Evolutionary conservation across 768 basidiomycete species (phyloP), one percentile per base, ranked within the genome.

Genomic region (Mycena crocata): DNA sequence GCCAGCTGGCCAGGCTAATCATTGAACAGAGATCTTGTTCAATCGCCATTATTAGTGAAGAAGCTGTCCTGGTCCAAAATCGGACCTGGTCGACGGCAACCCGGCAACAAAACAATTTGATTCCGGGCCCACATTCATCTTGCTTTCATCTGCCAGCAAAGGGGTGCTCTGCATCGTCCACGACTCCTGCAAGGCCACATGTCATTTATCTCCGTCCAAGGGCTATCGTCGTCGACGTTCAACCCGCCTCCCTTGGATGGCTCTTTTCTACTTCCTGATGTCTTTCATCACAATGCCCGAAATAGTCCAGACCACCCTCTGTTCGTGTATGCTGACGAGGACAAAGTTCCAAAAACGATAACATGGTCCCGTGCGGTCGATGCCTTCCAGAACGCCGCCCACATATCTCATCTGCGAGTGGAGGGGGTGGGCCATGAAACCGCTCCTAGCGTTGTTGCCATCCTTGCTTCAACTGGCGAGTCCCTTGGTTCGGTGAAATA

Each of bases 231-330:
- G 3, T 13, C 46, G 1, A 65, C 67, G 12, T 83, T 82, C 70
- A 46, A 30, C 5, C 67, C 62, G 3, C 78, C 78, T 7, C 74
- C 78, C 1, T 57, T 77, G 45, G 76, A 77, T 64, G 72, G 70
- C 21, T 69, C 71, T 3, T 54, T 76, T 8, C 57, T 63, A 12
- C 26, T 77, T 17, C 68, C 74, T 5, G 68, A 78, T 39, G 46
- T 77, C 3, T 69, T 66, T 28, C 76, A 78, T 55, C 72, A 51
- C 54, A 73, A 79, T 44, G 56, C 45, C 2, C 34, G 66, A 28
- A n/a, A 72, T 34, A 71, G 58, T 31, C 71, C 77, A 2, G 44
- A 57, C 26, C 77, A 79, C 48, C 71, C 75, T 17, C 42, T 75
- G 5, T 78, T 72, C 66, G 26, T 61, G 1, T 78, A 72, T 52